phyloP scores from a whole-genome alignment of 768 basidiomycete species.

The Chiua virens region DNA sequence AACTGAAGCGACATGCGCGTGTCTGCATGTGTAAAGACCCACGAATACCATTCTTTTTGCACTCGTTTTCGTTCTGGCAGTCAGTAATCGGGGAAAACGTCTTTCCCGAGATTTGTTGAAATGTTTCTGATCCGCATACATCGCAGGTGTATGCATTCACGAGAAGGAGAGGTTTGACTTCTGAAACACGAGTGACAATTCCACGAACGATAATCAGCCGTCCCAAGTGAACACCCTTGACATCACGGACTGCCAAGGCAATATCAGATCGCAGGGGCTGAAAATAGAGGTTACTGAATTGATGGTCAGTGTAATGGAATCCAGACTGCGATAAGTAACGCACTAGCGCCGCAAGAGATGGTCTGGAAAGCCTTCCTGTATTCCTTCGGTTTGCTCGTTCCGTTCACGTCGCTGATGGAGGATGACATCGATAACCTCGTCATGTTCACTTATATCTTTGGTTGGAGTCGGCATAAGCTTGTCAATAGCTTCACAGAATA shows the following conservation, averaged over 20 bases:
- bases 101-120: conserved; percentile 94
- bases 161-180: conserved; percentile 95
- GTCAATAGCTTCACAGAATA: conserved; percentile 92
- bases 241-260: conserved; percentile 87
- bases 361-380: conserved; percentile 81
- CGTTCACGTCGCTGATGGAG: conserved; percentile 90
- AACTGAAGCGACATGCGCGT: conserved; percentile 92
- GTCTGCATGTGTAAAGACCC: conserved; percentile 98
- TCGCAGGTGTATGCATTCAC: conserved; percentile 99
- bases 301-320: conserved; percentile 12
- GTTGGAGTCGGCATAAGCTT: conserved; percentile 85
- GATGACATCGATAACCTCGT: conserved; percentile 96
- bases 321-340: conserved; percentile 35
- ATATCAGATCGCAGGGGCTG: conserved; percentile 75
- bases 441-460: conserved; percentile 84
- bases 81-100: conserved; percentile 87
- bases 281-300: conserved; percentile 87
- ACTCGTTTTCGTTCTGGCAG: conserved; percentile 84
- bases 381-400: conserved; percentile 76
- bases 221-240: conserved; percentile 84
- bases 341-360: conserved; percentile 95
- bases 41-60: conserved; percentile 81
- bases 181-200: conserved; percentile 97
- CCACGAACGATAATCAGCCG: conserved; percentile 94
- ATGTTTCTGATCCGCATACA: conserved; percentile 96